Percentiles rank a stretch among this genome's conserved stretches.
Evolutionary conservation across 495 filamentous ascomycete genomes (phyloP).

Genomic region (Aspergillus carlsbadensis): DNA sequence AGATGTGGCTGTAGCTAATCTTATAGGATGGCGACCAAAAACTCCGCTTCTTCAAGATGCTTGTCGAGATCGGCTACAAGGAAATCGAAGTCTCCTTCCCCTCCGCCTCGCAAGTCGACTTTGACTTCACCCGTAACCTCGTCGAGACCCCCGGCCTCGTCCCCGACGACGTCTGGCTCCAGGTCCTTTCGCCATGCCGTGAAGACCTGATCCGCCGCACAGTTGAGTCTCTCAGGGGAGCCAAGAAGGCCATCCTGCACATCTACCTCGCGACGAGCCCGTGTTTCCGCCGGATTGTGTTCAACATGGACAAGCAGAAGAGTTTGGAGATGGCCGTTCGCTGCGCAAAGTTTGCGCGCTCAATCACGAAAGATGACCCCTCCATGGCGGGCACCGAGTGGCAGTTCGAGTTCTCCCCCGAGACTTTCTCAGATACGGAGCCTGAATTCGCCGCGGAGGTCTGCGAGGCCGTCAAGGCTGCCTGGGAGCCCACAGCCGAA

Average conservation of each 20-base stretch:
- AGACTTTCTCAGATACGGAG: conserved; percentile 91
- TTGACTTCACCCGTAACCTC: conserved; percentile 87
- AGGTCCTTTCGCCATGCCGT: conserved; percentile 91
- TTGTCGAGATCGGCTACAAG: conserved; percentile 91
- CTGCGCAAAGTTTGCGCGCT: conserved; percentile 82
- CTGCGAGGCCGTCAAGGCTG: conserved; percentile 94
- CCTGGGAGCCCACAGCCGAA: conserved; percentile 81
- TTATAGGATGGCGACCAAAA: conserved; percentile 87
- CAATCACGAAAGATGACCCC: conserved; percentile 94
- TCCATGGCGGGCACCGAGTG: conserved; percentile 71
- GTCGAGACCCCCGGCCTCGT: conserved; percentile 83
- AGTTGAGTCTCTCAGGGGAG: conserved; percentile 83
- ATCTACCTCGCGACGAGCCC: conserved; percentile 94
- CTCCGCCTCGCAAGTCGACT: conserved; percentile 90
- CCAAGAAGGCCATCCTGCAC: conserved; percentile 95
- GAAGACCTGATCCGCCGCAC: conserved; percentile 90
- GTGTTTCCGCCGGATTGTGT: conserved; percentile 88
- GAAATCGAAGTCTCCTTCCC: conserved; percentile 98
- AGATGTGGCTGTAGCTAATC: neutral
- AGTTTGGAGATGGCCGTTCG: conserved; percentile 79
- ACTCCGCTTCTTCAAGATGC: conserved; percentile 92
- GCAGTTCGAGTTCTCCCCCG: conserved; percentile 94
- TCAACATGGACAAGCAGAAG: conserved; percentile 81
- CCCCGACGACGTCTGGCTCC: conserved; percentile 93
- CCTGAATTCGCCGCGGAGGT: conserved; percentile 80